A percentile compares a stretch with the other conserved stretches of the same genome.
phyloP scores from a whole-genome alignment of 371 early-diverging fungal species.

The Cokeromyces recurvatus region DNA sequence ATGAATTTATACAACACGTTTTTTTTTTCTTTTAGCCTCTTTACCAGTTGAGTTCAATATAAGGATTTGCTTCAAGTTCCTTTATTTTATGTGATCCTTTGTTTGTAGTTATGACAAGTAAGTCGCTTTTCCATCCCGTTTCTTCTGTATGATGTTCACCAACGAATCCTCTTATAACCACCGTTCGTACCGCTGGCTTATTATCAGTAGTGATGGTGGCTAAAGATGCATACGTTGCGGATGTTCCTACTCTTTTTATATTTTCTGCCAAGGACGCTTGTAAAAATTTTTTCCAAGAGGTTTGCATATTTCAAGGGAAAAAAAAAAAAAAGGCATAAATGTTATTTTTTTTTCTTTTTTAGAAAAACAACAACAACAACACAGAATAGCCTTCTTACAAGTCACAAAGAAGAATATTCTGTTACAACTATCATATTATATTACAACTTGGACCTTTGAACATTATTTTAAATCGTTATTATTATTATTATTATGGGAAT shows the following conservation, averaged over 20 bases:
- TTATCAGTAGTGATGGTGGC: constrained; percentile 33
- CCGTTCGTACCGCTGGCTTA: constrained; percentile 42
- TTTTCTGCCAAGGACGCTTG: constrained; percentile 26
- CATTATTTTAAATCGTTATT: too few relatives aligned
- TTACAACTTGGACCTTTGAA: too few relatives aligned
- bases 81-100: constrained; percentile 36
- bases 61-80: constrained; percentile 26
- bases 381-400: too few relatives aligned
- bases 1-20: too few relatives aligned
- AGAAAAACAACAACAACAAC: too few relatives aligned
- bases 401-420: too few relatives aligned
- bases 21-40: neutral
- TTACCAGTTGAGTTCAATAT: constrained; percentile 42
- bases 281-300: neutral
- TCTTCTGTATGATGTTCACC: constrained; percentile 38
- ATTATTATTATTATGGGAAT: too few relatives aligned
- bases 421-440: too few relatives aligned
- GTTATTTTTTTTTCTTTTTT: too few relatives aligned
- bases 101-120: constrained; percentile 31
- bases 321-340: neutral
- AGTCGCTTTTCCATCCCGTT: constrained; percentile 37
- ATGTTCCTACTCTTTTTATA: constrained; percentile 24
- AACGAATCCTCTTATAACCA: constrained; percentile 45
- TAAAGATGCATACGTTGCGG: constrained; percentile 34
- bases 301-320: neutral